Base-by-base conservation (phyloP, 2,329 filamentous ascomycete genomes). In the Akanthomyces dipterigenus region DNA sequence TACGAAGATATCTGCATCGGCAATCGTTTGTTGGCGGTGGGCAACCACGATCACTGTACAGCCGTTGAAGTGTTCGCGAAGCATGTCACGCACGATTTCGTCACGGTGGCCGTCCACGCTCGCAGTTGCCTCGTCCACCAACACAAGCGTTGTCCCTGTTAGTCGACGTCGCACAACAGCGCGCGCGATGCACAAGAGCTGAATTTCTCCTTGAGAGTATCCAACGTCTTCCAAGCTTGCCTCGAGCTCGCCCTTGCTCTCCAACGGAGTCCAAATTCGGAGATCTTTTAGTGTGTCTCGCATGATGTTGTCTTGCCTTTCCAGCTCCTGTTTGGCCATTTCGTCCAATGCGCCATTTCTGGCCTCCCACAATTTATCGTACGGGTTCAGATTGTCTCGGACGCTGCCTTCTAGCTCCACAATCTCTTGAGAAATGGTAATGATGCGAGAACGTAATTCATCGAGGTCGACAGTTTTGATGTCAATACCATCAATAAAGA, bases 391-490 rank as follows among this genome's bases (percentile, higher is more conserved):
- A 20, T 54, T 60, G 3, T 60, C 49, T 1, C 57, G 38, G 20
- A 60, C n/a, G 5, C 26, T 43, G 5, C 57, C 57, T 1, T 53
- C 48, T 22, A 68, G 65, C 22, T 60, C 62, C 14, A 66, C 62
- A 31, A 66, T 50, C 53, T 51, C 64, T 64, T 67, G 67, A 8
- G 65, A 65, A 45, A 68, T 64, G n/a, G 55, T 64, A 9, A 68
- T 24, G 18, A 60, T 38, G 6, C 49, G 38, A 2, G 57, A 9
- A 1, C 57, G 57, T 5, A 60, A 48, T 7, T 51, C 9, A 53
- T 60, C 40, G 8, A 18, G 28, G 14, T 40, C 48, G 12, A 22
- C 49, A n/a, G n/a, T 54, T 0, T n/a, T 11, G 5, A 60, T 43
- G 20, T 60, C 22, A 8, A 60, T 16, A 1, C 57, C 57, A 16